Conservation (phyloP, 768 basidiomycete genomes). For the Pleurotus salmoneostramineus region DNA sequence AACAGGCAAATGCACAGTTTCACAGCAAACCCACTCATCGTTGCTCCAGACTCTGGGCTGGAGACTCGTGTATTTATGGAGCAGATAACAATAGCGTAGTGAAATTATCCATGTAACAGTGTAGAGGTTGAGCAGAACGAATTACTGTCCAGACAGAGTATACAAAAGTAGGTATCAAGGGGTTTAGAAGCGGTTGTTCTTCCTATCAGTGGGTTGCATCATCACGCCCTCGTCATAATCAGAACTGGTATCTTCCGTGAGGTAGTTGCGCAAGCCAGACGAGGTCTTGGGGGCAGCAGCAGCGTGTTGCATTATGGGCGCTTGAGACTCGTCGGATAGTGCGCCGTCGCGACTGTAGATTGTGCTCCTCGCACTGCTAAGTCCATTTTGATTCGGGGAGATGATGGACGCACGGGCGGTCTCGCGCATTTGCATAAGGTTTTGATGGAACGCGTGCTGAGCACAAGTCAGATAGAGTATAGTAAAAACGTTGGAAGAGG, state of each 20-base stretch:
- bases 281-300: conserved; percentile 38
- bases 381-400: conserved; percentile 42
- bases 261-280: conserved; percentile 51
- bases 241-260: conserved; percentile 44
- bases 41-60: no score
- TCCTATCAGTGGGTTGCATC: conserved; percentile 31
- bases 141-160: conserved; percentile 2
- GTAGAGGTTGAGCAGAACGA: conserved; percentile 5
- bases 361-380: conserved; percentile 43
- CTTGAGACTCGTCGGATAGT: conserved; percentile 49
- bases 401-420: conserved; percentile 65
- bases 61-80: no score
- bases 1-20: no score
- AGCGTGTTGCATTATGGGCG: conserved; percentile 45
- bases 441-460: conserved; percentile 77
- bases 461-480: not conserved
- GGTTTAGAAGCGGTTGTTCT: conserved; percentile 9
- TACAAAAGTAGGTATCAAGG: not conserved
- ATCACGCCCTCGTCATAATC: conserved; percentile 42
- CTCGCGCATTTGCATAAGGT: conserved; percentile 76
- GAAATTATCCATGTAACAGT: conserved; percentile 4
- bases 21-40: no score
- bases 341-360: conserved; percentile 45
- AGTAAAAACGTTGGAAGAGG: not conserved
- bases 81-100: not conserved